phyloP scores from a whole-genome alignment of 148 eudicot genomes.

The Arbutus unedo region DNA sequence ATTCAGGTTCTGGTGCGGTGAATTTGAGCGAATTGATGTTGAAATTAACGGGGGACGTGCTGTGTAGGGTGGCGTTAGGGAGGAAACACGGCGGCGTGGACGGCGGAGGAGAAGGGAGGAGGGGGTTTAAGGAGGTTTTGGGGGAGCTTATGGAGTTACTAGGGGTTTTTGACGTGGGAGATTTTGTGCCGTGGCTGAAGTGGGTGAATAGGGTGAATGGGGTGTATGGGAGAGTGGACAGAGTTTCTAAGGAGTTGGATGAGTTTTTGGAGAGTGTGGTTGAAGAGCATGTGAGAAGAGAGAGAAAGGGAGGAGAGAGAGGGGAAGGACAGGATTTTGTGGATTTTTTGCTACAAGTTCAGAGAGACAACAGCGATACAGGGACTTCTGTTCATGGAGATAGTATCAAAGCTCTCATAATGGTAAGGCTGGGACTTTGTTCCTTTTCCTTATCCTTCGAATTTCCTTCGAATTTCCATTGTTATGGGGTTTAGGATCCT shows the following conservation, averaged over 20 bases:
- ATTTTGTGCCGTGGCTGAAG: not conserved
- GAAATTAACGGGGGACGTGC: not conserved
- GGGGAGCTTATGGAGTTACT: not conserved
- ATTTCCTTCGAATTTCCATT: no score
- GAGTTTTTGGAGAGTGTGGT: slow-evolving; percentile 1
- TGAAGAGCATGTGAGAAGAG: not conserved
- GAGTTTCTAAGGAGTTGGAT: slow-evolving; percentile 18
- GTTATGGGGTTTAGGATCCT: no score
- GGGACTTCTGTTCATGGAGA: slow-evolving; percentile 28
- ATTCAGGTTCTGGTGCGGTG: slow-evolving; percentile 3
- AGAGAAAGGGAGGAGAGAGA: not conserved
- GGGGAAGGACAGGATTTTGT: not conserved
- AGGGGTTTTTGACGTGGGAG: not conserved
- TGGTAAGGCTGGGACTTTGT: not conserved
- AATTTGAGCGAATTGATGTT: slow-evolving; percentile 34
- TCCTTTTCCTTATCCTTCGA: no score
- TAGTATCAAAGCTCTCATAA: not conserved
- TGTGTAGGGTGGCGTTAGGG: not conserved
- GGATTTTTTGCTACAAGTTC: not conserved
- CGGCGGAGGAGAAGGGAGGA: not conserved
- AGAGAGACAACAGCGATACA: not conserved
- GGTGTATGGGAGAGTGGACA: slow-evolving; percentile 22
- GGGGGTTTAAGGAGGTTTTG: not conserved
- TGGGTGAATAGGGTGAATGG: not conserved
- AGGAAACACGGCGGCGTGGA: not conserved